phyloP scores from a whole-genome alignment of 441 rosid species.

The Erodium trifolium region DNA sequence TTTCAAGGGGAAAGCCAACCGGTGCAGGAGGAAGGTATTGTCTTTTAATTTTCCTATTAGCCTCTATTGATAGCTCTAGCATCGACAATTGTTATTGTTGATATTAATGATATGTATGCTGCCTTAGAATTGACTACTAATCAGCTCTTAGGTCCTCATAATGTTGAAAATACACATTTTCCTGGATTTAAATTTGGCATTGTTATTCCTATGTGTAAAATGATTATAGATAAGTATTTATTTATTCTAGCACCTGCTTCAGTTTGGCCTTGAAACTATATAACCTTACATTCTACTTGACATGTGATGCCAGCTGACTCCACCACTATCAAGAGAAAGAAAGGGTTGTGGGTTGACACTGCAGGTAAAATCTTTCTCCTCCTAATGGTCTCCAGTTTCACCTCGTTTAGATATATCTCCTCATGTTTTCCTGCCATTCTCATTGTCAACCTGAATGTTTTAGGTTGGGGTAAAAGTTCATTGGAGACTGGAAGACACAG shows the following conservation, averaged over 20 bases:
- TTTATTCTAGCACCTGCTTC: not conserved
- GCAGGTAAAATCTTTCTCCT: constrained; percentile 25
- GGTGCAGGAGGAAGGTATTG: constrained; percentile 33
- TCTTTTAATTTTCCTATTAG: not conserved
- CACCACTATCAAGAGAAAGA: constrained; percentile 21
- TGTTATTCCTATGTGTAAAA: constrained; percentile 3
- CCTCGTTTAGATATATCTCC: constrained; percentile 10
- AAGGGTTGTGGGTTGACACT: constrained; percentile 21
- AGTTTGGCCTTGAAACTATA: not conserved
- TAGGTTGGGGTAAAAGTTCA: constrained; percentile 27
- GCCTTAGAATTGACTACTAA: constrained; percentile 6
- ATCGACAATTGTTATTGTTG: not conserved
- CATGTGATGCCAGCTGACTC: constrained; percentile 27
- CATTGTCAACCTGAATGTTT: constrained; percentile 14
- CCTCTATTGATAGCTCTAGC: constrained; percentile 8
- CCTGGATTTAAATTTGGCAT: constrained; percentile 1
- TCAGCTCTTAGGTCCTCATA: not conserved
- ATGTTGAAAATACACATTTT: not conserved
- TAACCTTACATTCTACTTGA: constrained; percentile 12
- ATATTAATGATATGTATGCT: not conserved
- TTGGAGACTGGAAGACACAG: constrained; percentile 30
- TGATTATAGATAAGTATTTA: constrained; percentile 1
- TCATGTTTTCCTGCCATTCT: constrained; percentile 10
- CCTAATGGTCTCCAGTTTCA: not conserved
- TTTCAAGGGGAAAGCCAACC: constrained; percentile 40